Evolutionary conservation across 768 basidiomycete genomes (phyloP), one percentile per base, ranked within the genome.

Genomic region (Phaffia tasmanica): DNA sequence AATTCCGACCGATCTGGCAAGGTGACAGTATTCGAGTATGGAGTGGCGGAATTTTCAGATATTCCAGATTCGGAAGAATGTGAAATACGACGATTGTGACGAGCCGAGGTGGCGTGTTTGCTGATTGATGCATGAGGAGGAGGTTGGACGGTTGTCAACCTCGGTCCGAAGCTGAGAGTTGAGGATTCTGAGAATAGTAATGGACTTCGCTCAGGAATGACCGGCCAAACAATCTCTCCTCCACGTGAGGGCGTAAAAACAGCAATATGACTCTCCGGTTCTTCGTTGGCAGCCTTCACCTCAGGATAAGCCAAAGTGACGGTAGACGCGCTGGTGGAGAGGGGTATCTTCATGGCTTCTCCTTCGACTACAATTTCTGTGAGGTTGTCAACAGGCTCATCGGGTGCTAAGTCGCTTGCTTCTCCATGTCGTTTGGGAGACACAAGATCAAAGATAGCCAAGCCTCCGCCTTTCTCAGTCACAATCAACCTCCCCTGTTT

Each of bases 151-250:
- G 47, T 16, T n/a, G 55, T 47, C 23, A 64, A 47, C 16, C 47
- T 51, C 18, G 63, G 25, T 14, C 63, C 63, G 55, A 56, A 64
- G 27, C 55, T 54, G 42, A 64, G 42, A 21, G 19, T 49, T 21
- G 54, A 56, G 51, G 15, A 15, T 6, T 35, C 23, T 3, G 63
- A 64, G 42, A 64, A 23, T 30, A 57, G 48, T 50, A 65, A 57
- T 9, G 30, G n/a, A 1, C 35, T 32, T 14, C 64, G 64, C 47
- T 65, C 30, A 8, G 53, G 49, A 14, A 65, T 35, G 3, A 47
- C 49, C 9, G 64, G 64, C 64, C 64, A 65, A 1, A 59, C n/a
- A 14, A 65, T 23, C 35, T 65, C 64, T 3, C 66, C 66, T 9
- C 61, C 54, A 9, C 25, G 42, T 21, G 53, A 35, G 30, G 61